phyloP scores from a whole-genome alignment of 768 basidiomycete genomes.

The Lentinula edodes region DNA sequence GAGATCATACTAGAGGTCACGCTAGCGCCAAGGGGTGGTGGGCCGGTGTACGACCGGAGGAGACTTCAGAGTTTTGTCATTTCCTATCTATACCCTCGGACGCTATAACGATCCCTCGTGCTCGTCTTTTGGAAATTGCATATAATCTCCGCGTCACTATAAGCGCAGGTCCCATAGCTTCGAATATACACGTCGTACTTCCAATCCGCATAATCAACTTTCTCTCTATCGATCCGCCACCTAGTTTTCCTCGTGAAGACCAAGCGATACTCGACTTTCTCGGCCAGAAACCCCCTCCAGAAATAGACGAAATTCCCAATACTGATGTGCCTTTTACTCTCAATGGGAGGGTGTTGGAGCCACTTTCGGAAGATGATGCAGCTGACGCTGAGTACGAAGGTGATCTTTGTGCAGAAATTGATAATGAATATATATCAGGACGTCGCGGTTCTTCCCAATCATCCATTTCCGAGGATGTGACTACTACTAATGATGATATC shows the following conservation, averaged over 20 bases:
- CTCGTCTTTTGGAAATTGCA: conserved; percentile 69
- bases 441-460: neutral
- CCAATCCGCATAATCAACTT: conserved; percentile 80
- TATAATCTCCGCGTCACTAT: conserved; percentile 66
- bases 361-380: conserved; percentile 5
- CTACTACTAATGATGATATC: neutral
- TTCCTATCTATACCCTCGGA: conserved; percentile 67
- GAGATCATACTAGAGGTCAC: conserved; percentile 50
- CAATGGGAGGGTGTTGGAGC: conserved; percentile 1
- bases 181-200: conserved; percentile 64
- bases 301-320: conserved; percentile 9
- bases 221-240: conserved; percentile 80
- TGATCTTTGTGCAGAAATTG: neutral
- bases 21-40: conserved; percentile 89
- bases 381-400: neutral
- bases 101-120: conserved; percentile 61
- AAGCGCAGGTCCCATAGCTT: conserved; percentile 49
- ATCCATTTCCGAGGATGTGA: neutral
- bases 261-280: conserved; percentile 15
- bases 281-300: conserved; percentile 19
- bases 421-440: neutral
- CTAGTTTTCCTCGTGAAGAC: conserved; percentile 25
- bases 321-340: neutral
- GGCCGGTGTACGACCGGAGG: conserved; percentile 68
- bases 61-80: conserved; percentile 59